Evolutionary conservation across 2,329 filamentous ascomycete species (phyloP), one percentile per base, ranked within the genome.

Genomic region (Fusarium sp.): DNA sequence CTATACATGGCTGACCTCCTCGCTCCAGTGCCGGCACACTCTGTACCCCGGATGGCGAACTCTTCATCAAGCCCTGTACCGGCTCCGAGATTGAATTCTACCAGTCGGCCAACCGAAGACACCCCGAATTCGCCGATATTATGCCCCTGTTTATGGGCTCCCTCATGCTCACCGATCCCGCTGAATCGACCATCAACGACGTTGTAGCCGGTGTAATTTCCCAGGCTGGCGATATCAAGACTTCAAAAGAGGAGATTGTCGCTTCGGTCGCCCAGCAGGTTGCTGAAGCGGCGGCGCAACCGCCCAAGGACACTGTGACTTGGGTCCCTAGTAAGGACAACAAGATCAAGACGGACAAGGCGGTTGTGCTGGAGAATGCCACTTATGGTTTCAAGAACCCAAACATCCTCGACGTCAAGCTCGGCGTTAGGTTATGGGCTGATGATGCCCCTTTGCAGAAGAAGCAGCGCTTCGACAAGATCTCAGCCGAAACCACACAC

Each of bases 11-110:
- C 73, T 76, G 60, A 73, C 65, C 31, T 59, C 15, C 46, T 13
- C 65, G 50, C 77, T 67, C 47, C 77, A 98, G 95, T 82, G 95
- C 97, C 73, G 96, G 96, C 70, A 95, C 97, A 48, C 89, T 97
- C 75, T 94, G 92, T 78, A 94, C 97, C 77, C 86, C 88, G 59
- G 90, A 93, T 56, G 96, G 96, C 78, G 89, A 92, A 69, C 86
- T 98, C 36, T 93, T 99, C 78, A 94, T 98, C 78, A 99, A 99
- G 82, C 96, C 96, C 16, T 98, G 95, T 80, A 97, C 93, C 1
- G 83, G 90, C 68, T 87, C 90, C 69, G 96, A 99, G 82, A 90
- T 98, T 74, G 87, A 90, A 46, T 99, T 99, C 81, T 99, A 99
- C 85, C 89, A 97, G 78, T 89, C 90, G 40, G 91, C 90, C 30